Evolutionary conservation across 139 green algal genomes (phyloP).

Genomic region (Chlorella sp.): DNA sequence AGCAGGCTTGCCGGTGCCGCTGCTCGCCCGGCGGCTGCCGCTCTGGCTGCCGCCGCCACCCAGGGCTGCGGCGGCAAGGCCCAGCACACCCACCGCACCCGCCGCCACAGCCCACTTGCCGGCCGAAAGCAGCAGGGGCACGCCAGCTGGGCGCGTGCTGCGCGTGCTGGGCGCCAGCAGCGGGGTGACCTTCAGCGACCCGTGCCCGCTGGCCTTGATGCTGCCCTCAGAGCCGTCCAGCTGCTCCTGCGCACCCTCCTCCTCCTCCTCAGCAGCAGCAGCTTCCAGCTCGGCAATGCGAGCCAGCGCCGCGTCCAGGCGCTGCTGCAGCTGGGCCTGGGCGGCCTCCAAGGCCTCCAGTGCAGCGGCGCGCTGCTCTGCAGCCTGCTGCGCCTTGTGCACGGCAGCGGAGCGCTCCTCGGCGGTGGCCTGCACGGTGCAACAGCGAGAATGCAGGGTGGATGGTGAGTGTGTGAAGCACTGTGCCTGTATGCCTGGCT

Average conservation of each 20-base stretch:
- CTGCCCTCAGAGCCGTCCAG: not conserved
- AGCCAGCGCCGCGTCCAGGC: not conserved
- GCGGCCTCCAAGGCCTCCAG: not conserved
- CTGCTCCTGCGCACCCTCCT: too few species aligned
- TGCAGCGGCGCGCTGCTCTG: not conserved
- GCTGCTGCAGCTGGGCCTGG: not conserved
- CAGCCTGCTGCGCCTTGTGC: not conserved
- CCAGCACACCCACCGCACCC: not conserved
- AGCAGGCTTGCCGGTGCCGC: too few species aligned
- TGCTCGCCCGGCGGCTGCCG: too few species aligned
- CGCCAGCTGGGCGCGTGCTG: not conserved
- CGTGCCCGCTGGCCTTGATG: not conserved
- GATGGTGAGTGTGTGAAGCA: too few species aligned
- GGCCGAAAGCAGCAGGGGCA: constrained; percentile 11
- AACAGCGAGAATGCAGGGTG: too few species aligned
- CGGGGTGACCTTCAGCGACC: not conserved
- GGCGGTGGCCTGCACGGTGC: not conserved
- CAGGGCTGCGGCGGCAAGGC: not conserved
- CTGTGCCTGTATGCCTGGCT: too few species aligned
- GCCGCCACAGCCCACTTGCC: constrained; percentile 25
- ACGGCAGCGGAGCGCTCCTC: not conserved
- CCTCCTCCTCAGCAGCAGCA: too few species aligned
- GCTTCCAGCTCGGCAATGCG: not conserved
- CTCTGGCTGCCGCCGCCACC: too few species aligned
- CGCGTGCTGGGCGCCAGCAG: not conserved